These are phyloP conservation scores for Paraglomus occultum DNA, from an alignment of 192 early-diverging fungal species.

Conservation along the genomic window DNA sequence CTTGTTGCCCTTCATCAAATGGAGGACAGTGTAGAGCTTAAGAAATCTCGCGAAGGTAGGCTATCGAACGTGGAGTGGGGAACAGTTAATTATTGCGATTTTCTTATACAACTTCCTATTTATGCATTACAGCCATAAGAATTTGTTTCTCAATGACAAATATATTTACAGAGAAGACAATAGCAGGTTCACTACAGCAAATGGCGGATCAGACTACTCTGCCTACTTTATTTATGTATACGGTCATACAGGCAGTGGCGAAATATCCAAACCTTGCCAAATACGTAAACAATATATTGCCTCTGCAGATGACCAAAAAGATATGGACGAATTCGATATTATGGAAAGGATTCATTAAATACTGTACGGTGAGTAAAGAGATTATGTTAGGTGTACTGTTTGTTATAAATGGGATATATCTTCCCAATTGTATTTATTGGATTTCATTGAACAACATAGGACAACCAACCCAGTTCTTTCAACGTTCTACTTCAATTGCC, in stretches of 20 bases:
- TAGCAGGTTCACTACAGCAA: constrained; percentile 67
- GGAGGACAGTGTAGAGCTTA: constrained; percentile 64
- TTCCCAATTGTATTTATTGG: no score
- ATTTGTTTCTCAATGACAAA: constrained; percentile 69
- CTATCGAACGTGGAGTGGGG: no score
- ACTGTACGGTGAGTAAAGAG: constrained; percentile 48
- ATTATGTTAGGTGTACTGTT: neutral
- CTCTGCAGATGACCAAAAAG: constrained; percentile 59
- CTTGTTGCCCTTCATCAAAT: constrained; percentile 68
- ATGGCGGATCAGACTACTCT: constrained; percentile 65
- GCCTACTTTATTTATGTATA: constrained; percentile 75
- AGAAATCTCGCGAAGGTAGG: constrained; percentile 66
- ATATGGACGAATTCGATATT: constrained; percentile 67
- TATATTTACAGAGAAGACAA: constrained; percentile 65
- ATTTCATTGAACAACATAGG: neutral
- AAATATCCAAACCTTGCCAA: constrained; percentile 57
- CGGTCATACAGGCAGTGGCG: constrained; percentile 67
- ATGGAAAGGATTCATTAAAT: constrained; percentile 77
- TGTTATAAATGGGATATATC: neutral
- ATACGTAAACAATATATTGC: constrained; percentile 59
- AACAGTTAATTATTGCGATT: constrained; percentile 14
- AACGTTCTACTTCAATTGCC: constrained; percentile 38
- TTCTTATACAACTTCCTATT: neutral
- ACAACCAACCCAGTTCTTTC: constrained; percentile 33
- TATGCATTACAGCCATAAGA: constrained; percentile 55